Evolutionary conservation across 2,329 filamentous ascomycete genomes (phyloP).

Genomic region (Lanzia echinophila): DNA sequence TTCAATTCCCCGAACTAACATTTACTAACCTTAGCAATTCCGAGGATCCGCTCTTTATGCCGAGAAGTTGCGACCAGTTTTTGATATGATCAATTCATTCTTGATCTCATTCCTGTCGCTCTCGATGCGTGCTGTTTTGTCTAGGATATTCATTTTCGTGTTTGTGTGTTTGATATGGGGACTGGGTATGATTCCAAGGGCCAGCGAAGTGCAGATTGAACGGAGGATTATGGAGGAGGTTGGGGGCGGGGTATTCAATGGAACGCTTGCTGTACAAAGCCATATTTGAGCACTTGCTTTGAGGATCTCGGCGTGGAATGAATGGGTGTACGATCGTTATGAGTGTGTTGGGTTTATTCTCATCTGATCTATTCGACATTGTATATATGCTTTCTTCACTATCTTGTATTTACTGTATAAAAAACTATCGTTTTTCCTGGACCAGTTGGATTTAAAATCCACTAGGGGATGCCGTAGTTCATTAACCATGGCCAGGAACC

Average conservation of each 20-base stretch:
- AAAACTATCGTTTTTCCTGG: neutral
- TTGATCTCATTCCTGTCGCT: conserved; percentile 13
- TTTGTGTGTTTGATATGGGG: conserved; percentile 14
- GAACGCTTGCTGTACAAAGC: neutral
- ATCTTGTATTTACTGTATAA: neutral
- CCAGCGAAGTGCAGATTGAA: neutral
- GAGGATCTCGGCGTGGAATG: neutral
- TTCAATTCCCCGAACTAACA: neutral
- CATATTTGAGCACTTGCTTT: neutral
- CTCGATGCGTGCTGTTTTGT: conserved; percentile 14
- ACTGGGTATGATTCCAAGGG: conserved; percentile 11
- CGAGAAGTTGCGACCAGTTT: neutral
- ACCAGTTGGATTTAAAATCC: no score
- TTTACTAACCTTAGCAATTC: conserved; percentile 11
- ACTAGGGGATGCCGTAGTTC: no score
- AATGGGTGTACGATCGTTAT: neutral
- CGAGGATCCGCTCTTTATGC: conserved; percentile 8
- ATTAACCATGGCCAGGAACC: no score
- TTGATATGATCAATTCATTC: conserved; percentile 11
- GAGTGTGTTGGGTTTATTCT: neutral
- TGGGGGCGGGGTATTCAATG: neutral
- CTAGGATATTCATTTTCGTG: conserved; percentile 12
- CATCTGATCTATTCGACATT: neutral
- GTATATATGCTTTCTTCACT: neutral
- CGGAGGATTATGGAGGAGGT: neutral